Evolutionary conservation across 2,329 filamentous ascomycete species (phyloP), one percentile per base, ranked within the genome.

Genomic region (Diplodia seriata): DNA sequence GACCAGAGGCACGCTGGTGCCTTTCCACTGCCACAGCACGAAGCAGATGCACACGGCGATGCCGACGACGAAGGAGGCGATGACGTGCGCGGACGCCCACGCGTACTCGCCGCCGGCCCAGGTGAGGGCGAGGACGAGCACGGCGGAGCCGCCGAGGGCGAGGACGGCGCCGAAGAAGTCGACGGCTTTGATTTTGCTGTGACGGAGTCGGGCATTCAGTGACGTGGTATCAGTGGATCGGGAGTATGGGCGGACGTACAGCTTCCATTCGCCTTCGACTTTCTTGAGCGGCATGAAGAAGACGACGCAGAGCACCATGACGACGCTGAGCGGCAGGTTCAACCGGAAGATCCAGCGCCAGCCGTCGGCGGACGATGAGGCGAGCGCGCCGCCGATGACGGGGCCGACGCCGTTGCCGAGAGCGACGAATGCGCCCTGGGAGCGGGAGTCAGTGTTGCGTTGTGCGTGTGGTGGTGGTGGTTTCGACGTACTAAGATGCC

Each of bases 51-150:
- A 79, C 1, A 82, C 75, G 5, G 74, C 50, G 29, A 71, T 68
- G 0, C 87, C 87, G 2, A 86, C 74, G 1, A 84, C 76, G 2
- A 89, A 72, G 0, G 85, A 84, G 0, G 79, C 78, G 55, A 88
- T 81, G 6, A 87, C 84, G 69, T 85, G 81, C 0, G 79, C 74
- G 0, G 84, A 85, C 1, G 78, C 71, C 86, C 86, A 88, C 1
- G 82, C 71, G 69, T 87, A 85, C 54, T 86, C 80, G 38, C 83
- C 82, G 1, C 87, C 87, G 47, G 86, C 87, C 85, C 87, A 89
- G 0, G 72, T 69, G 20, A 69, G 66, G 4, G 71, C 70, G 8
- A 75, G 70, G 67, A 86, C 78, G 1, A 86, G 72, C 1, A 85
- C 74, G 0, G 81, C 78, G 5, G 84, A 83, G 0, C 73, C 72